Evolutionary conservation across 805 yeast genomes (phyloP).

Genomic region (Candida gorgasii): DNA sequence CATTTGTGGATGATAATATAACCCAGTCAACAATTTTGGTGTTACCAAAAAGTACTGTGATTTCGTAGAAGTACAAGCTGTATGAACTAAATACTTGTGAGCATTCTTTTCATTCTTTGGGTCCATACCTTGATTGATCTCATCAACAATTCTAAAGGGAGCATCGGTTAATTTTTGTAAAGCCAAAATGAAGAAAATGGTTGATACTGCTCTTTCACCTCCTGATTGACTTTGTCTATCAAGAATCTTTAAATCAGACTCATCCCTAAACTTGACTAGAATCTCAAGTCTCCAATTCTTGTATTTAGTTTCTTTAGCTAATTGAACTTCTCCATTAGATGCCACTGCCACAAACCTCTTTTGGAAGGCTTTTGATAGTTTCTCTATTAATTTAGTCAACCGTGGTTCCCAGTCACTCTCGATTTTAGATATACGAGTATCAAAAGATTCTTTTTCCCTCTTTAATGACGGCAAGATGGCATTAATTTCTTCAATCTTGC

Average conservation of each 20-base stretch:
- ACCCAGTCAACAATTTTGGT: constrained; percentile 80
- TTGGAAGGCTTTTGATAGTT: constrained; percentile 66
- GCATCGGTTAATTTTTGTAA: constrained; percentile 85
- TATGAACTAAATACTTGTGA: constrained; percentile 80
- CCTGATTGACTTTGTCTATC: constrained; percentile 94
- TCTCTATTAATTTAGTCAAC: constrained; percentile 50
- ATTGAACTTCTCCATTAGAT: constrained; percentile 81
- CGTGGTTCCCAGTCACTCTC: constrained; percentile 60
- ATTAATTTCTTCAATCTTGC: constrained; percentile 34
- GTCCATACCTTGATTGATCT: constrained; percentile 99
- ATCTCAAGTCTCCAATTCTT: constrained; percentile 84
- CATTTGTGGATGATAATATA: constrained; percentile 79
- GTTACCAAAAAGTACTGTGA: constrained; percentile 92
- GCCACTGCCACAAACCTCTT: constrained; percentile 72
- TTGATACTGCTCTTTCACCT: constrained; percentile 95
- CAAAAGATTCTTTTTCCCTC: constrained; percentile 26
- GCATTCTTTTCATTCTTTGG: constrained; percentile 85
- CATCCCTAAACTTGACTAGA: constrained; percentile 80
- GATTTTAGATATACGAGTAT: constrained; percentile 38
- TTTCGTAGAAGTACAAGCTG: constrained; percentile 60
- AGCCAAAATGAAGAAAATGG: constrained; percentile 86
- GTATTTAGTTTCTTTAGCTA: constrained; percentile 51
- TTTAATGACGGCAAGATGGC: constrained; percentile 38
- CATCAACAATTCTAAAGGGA: constrained; percentile 95
- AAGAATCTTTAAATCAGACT: constrained; percentile 64